These are phyloP conservation scores for Rhododendron williamsianum DNA, from an alignment of 148 eudicot species.

Conservation along the genomic window DNA sequence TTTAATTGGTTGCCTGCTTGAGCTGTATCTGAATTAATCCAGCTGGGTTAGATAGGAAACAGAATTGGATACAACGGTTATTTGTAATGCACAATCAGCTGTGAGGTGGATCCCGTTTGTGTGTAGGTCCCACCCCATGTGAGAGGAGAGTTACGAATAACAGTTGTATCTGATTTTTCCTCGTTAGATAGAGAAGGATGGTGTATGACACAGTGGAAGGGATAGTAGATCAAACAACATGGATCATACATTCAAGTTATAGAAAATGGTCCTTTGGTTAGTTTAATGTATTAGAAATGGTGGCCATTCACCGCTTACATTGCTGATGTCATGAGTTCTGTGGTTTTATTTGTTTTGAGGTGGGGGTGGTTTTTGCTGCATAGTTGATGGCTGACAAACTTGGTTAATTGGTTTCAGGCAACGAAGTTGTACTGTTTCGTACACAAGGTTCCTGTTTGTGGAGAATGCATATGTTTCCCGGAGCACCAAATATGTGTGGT, in stretches of 20 bases:
- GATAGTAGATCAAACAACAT: not conserved
- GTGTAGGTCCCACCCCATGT: not conserved
- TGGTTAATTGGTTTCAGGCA: slow-evolving; percentile 51
- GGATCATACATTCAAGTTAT: not conserved
- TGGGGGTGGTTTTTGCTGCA: not conserved
- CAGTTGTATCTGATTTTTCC: not conserved
- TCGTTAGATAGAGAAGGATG: not conserved
- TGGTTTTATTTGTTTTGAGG: not conserved
- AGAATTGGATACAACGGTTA: not conserved
- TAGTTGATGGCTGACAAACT: not conserved
- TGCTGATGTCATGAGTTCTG: not conserved
- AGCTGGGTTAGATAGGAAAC: not conserved
- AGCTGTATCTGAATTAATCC: not conserved
- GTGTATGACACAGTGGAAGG: not conserved
- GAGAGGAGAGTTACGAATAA: not conserved
- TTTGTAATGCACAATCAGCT: not conserved
- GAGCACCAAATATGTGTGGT: slow-evolving; percentile 99
- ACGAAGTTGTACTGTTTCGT: slow-evolving; percentile 95
- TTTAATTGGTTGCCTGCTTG: not conserved
- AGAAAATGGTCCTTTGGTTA: not conserved
- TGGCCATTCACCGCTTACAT: not conserved
- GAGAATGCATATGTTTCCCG: slow-evolving; percentile 96
- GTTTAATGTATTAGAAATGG: not conserved
- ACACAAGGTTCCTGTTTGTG: slow-evolving; percentile 98
- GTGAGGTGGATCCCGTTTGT: not conserved